phyloP scores from a whole-genome alignment of 2,329 filamentous ascomycete genomes.

The Tolypocladium endophyticum region DNA sequence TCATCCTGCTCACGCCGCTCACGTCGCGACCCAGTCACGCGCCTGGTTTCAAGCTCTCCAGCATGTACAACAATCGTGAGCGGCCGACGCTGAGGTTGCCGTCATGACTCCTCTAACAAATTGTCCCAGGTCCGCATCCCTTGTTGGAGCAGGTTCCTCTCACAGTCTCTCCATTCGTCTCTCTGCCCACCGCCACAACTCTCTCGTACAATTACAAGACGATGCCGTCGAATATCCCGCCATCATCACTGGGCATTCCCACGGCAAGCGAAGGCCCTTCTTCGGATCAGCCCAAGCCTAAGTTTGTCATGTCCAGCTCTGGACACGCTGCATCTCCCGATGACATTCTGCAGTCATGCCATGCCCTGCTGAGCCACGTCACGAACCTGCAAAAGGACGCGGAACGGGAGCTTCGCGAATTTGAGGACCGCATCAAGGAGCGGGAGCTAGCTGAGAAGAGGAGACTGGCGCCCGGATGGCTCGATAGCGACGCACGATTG shows the following conservation, averaged over 20 bases:
- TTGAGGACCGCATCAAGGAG: constrained; percentile 55
- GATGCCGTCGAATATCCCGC: constrained; percentile 75
- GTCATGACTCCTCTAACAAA: constrained; percentile 4
- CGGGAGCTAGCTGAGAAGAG: constrained; percentile 71
- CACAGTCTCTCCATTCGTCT: constrained; percentile 89
- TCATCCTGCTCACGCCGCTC: neutral
- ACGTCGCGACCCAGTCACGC: neutral
- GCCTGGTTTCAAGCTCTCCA: neutral
- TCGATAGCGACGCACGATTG: constrained; percentile 62
- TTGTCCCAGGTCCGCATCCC: constrained; percentile 58
- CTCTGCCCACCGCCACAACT: constrained; percentile 78
- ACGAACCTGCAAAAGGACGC: constrained; percentile 58
- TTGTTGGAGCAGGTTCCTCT: constrained; percentile 87
- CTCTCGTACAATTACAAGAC: constrained; percentile 92
- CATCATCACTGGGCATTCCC: constrained; percentile 23
- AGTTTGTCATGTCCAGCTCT: constrained; percentile 68
- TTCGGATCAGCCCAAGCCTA: constrained; percentile 35
- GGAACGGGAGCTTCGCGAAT: constrained; percentile 53
- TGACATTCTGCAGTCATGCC: constrained; percentile 74
- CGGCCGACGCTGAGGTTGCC: neutral
- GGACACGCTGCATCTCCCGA: constrained; percentile 79
- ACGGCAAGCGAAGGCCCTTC: constrained; percentile 23
- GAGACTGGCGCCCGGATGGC: constrained; percentile 67
- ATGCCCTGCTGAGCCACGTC: constrained; percentile 67
- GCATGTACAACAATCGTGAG: constrained; percentile 26